Base-by-base conservation (phyloP, 768 basidiomycete species). In the Pleurotus tuoliensis region DNA sequence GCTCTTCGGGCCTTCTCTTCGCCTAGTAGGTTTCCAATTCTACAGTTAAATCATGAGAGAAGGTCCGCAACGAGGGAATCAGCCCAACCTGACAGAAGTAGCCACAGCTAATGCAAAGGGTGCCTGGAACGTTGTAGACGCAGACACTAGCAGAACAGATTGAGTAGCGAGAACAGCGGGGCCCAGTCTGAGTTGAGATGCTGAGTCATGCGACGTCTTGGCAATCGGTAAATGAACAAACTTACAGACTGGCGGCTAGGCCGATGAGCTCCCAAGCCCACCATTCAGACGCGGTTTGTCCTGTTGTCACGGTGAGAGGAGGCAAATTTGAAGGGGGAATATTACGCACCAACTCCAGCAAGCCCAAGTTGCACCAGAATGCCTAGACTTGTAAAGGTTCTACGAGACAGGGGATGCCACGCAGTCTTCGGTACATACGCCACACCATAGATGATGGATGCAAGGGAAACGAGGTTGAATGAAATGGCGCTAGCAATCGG, bases 221-320 rank as follows among this genome's bases (percentile, higher is more conserved):
- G 9, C 8, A 0, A 2, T 34, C 8, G 9, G 8, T 34, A 8
- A 3, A 34, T 9, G 30, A 34, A 34, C 11, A 8, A 9, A 67
- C 76, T 58, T 60, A 79, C 74, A 79, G 62, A 59, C 77, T 78
- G 3, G 82, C 82, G 4, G 76, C 79, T 1, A 83, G 73, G 20
- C 86, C 87, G 30, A 90, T 71, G 5, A 93, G 79, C 71, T 97
- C 94, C 96, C 96, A 96, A 39, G 89, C 87, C 94, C 95, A 98
- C 96, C 95, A 98, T 69, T 97, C 95, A 4, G 84, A 86, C 1
- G 90, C 91, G 4, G 83, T 88, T 69, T 93, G 92, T 0, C 84
- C 84, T 78, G 59, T 44, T 56, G 11, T 5, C 38, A 11, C 13
- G 16, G 13, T 3, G 59, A 41, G 56, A 13, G 12, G 18, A 15